Percentiles rank a stretch among this genome's conserved stretches.
These are phyloP conservation scores for Penicillium desertorum DNA, from an alignment of 495 filamentous ascomycete species.

Conservation along the genomic window DNA sequence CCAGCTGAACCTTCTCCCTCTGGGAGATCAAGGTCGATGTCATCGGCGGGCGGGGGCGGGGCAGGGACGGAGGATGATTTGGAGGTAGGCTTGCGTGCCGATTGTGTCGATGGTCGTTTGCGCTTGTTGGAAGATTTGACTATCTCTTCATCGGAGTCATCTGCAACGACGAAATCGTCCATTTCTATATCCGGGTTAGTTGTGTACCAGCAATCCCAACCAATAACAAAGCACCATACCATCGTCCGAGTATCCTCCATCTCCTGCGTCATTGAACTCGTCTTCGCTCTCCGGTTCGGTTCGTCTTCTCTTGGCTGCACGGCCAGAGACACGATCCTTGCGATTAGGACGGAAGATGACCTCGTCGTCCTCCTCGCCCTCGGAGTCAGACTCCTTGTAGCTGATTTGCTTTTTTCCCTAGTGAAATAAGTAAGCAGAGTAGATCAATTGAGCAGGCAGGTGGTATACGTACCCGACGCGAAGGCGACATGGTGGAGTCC, in stretches of 20 bases:
- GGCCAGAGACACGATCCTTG: constrained; percentile 34
- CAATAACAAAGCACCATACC: constrained; percentile 45
- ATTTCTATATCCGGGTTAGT: constrained; percentile 54
- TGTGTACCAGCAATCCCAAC: background rate
- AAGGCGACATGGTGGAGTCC: constrained; percentile 40
- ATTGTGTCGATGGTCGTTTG: constrained; percentile 58
- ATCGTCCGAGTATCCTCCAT: constrained; percentile 55
- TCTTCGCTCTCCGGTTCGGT: constrained; percentile 59
- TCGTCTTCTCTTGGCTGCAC: constrained; percentile 52
- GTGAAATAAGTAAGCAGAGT: constrained; percentile 9
- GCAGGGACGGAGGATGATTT: constrained; percentile 56
- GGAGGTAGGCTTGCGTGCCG: constrained; percentile 54
- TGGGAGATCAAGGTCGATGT: constrained; percentile 49
- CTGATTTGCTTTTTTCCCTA: constrained; percentile 50
- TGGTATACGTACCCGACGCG: constrained; percentile 42
- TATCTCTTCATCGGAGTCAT: constrained; percentile 77
- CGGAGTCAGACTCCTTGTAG: constrained; percentile 52
- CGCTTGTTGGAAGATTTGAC: constrained; percentile 64
- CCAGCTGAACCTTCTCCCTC: constrained; percentile 62
- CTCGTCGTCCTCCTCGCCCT: constrained; percentile 57
- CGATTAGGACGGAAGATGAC: constrained; percentile 46
- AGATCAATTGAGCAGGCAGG: background rate
- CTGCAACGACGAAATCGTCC: constrained; percentile 80
- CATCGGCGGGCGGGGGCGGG: constrained; percentile 49
- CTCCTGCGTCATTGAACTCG: constrained; percentile 62